phyloP scores from a whole-genome alignment of 805 yeast genomes.

The Ogataea paraovalis region DNA sequence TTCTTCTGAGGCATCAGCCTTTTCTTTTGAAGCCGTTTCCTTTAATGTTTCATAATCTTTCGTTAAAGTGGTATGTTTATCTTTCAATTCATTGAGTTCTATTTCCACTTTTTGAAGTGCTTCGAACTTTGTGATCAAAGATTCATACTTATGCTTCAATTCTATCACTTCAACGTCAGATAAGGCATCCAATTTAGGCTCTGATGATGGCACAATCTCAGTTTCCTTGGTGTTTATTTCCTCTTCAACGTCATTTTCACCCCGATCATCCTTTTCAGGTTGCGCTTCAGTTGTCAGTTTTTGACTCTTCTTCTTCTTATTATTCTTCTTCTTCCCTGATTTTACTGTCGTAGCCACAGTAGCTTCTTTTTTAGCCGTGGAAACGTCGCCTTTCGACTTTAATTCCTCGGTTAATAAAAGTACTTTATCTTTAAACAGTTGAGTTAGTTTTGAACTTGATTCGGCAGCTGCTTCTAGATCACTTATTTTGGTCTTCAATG shows the following conservation, averaged over 20 bases:
- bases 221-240: constrained; percentile 19
- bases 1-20: constrained; percentile 2
- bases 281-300: constrained; percentile 14
- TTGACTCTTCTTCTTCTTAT: constrained; percentile 17
- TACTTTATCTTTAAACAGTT: constrained; percentile 26
- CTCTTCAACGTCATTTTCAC: constrained; percentile 15
- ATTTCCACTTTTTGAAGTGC: constrained; percentile 2
- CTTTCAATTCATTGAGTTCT: constrained; percentile 6
- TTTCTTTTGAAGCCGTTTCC: not conserved
- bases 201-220: constrained; percentile 9
- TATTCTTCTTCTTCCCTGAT: constrained; percentile 11
- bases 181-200: constrained; percentile 2
- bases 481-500: not conserved
- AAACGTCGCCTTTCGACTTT: constrained; percentile 4
- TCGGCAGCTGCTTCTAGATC: constrained; percentile 13
- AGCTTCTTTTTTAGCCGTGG: not conserved
- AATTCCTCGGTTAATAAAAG: constrained; percentile 17
- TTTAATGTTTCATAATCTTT: constrained; percentile 2
- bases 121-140: constrained; percentile 10
- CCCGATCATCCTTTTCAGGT: constrained; percentile 1
- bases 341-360: not conserved
- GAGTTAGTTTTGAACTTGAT: constrained; percentile 20
- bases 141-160: constrained; percentile 22
- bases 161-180: constrained; percentile 20
- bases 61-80: constrained; percentile 2